phyloP scores from a whole-genome alignment of 2,329 filamentous ascomycete genomes.

The Aspergillus sp. region DNA sequence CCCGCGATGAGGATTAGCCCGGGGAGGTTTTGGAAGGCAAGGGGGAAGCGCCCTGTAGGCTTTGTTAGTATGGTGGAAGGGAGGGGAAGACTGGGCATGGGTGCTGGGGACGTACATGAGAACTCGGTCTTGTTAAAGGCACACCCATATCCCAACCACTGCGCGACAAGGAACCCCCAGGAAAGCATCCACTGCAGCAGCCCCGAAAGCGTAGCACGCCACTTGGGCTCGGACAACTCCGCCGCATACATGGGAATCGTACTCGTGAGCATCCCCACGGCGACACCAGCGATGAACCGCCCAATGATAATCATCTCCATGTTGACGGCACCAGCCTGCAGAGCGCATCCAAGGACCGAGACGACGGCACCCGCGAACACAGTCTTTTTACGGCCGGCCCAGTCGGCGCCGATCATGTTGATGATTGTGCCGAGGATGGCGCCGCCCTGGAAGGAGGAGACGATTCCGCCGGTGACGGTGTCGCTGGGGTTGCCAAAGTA shows the following conservation, averaged over 20 bases:
- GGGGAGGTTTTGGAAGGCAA: conserved; percentile 45
- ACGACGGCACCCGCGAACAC: conserved; percentile 40
- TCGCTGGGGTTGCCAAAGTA: conserved; percentile 38
- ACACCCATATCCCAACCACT: conserved; percentile 57
- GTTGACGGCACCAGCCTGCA: conserved; percentile 40
- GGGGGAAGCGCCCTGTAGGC: conserved; percentile 34
- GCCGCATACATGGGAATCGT: conserved; percentile 51
- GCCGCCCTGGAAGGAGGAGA: conserved; percentile 43
- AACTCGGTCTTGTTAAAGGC: conserved; percentile 38
- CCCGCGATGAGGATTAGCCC: conserved; percentile 43
- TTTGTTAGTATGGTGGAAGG: not conserved
- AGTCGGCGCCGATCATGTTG: conserved; percentile 40
- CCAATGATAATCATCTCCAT: conserved; percentile 53
- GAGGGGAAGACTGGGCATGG: not conserved
- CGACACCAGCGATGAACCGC: conserved; percentile 55
- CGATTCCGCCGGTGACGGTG: conserved; percentile 43
- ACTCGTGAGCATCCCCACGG: conserved; percentile 54
- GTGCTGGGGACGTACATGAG: conserved; percentile 25
- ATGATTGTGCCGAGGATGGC: conserved; percentile 44
- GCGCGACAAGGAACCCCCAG: conserved; percentile 49
- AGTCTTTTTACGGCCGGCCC: conserved; percentile 32
- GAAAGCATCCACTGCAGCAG: conserved; percentile 53
- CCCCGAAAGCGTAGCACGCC: conserved; percentile 6
- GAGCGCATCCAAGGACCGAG: conserved; percentile 39
- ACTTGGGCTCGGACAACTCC: conserved; percentile 12